Evolutionary conservation across 352 stramenopile species (phyloP), one percentile per base, ranked within the genome.

Genomic region (Phytopythium montanum): DNA sequence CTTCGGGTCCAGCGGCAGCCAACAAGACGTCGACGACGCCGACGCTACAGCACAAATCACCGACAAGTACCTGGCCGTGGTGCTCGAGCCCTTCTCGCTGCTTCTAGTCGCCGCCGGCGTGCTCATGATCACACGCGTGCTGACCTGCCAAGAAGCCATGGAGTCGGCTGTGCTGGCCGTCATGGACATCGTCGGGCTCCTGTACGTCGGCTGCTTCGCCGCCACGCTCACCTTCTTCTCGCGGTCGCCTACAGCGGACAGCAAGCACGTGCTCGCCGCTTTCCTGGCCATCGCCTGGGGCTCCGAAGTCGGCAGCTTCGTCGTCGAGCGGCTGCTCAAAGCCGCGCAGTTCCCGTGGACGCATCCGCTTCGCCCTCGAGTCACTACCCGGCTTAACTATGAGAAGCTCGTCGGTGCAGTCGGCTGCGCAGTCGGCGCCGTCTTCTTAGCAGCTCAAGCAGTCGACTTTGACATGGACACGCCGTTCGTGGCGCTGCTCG

Each of bases 81-180:
- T 72, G 28, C 64, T 87, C 23, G 73, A 89, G 62, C 76, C 79
- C 14, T 86, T 85, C 61, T 77, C 73, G 21, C 56, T 89, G 48
- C 51, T 85, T 46, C 45, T 87, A 16, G 56, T 81, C 1, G 66
- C 56, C 31, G 69, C 73, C 13, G 63, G 66, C 29, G 46, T 89
- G 41, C 58, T 87, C 45, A 54, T 89, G 25, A 72, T 87, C 42
- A 61, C 55, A 2, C 73, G 76, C 5, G 73, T 78, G 3, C 33
- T 89, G 19, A 79, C 73, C 2, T 85, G 79, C 49, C 85, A 89
- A 59, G 79, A 89, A 33, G 55, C 75, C 0, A 81, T 87, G 67
- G 79, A 89, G 62, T 87, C 75, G 19, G 59, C 72, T 0, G 73
- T 86, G 12, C 76, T 83, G 65, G 73, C 73, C 44, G 66, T 86